These are phyloP conservation scores for Isoetes taiwanensis DNA, from an alignment of 75 land plant species.

Conservation along the genomic window DNA sequence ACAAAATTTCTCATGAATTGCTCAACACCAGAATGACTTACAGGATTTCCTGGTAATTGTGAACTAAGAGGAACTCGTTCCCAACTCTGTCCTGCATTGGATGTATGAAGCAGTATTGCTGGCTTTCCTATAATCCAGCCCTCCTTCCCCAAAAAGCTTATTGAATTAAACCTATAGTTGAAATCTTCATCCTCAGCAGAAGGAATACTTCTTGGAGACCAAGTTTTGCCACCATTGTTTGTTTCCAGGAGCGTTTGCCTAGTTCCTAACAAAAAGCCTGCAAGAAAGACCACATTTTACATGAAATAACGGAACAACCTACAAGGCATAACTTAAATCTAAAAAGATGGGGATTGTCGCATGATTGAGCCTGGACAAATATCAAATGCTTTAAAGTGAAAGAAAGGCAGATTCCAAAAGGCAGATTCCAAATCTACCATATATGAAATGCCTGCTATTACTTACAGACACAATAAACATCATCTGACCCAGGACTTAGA, in stretches of 20 bases:
- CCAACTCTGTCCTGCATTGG: constrained; percentile 87
- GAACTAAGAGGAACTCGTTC: constrained; percentile 81
- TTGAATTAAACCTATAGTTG: constrained; percentile 89
- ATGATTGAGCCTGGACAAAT: too few species aligned
- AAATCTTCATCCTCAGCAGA: constrained; percentile 98
- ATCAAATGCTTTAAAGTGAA: too few species aligned
- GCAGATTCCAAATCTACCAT: too few species aligned
- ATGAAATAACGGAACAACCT: too few species aligned
- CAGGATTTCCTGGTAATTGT: constrained; percentile 95
- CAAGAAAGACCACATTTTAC: not conserved
- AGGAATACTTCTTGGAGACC: constrained; percentile 79
- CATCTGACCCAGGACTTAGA: too few species aligned
- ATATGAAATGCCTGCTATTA: too few species aligned
- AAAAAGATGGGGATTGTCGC: too few species aligned
- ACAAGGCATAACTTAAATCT: too few species aligned
- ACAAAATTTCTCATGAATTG: too few species aligned
- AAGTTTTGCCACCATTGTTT: constrained; percentile 86
- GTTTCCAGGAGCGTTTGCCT: constrained; percentile 96
- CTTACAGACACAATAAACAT: too few species aligned
- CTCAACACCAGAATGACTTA: constrained; percentile 16
- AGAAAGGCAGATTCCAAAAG: too few species aligned
- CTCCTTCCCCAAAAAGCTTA: constrained; percentile 85
- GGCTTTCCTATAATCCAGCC: constrained; percentile 99
- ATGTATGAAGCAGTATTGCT: constrained; percentile 78
- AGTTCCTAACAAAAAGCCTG: constrained; percentile 91